Evolutionary conservation across 495 filamentous ascomycete genomes (phyloP).

Genomic region (Aspergillus carlsbadensis): DNA sequence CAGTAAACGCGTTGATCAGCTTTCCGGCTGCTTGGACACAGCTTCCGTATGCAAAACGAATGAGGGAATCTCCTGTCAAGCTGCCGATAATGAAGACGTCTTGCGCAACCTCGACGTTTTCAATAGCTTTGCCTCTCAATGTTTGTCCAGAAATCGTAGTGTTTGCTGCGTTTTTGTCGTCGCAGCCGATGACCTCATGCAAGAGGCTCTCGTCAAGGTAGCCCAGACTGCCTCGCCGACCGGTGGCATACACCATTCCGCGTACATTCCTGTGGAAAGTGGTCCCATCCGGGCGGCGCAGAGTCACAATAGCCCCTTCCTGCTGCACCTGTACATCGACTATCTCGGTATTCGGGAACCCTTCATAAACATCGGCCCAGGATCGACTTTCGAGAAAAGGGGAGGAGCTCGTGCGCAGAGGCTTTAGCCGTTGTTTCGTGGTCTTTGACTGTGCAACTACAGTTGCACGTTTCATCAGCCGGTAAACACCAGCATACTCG

Average conservation of each 20-base stretch:
- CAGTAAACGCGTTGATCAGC: conserved; percentile 37
- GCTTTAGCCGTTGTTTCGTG: conserved; percentile 24
- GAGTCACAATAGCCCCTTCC: conserved; percentile 40
- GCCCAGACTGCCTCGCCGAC: conserved; percentile 56
- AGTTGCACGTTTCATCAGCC: conserved; percentile 59
- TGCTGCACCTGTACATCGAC: conserved; percentile 35
- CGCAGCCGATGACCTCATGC: conserved; percentile 45
- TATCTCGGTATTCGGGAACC: conserved; percentile 57
- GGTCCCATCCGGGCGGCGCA: conserved; percentile 47
- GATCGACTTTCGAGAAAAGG: conserved; percentile 46
- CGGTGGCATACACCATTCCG: conserved; percentile 59
- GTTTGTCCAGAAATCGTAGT: conserved; percentile 53
- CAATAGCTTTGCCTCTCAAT: conserved; percentile 52
- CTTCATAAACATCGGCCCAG: conserved; percentile 57
- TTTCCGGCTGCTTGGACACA: conserved; percentile 59
- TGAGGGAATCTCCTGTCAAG: conserved; percentile 62
- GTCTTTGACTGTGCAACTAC: conserved; percentile 20
- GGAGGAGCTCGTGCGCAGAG: conserved; percentile 38
- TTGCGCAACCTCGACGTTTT: conserved; percentile 53
- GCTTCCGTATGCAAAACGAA: conserved; percentile 63
- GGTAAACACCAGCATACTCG: conserved; percentile 64
- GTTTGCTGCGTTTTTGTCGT: conserved; percentile 21
- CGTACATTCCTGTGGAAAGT: conserved; percentile 44
- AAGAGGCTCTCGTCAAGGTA: conserved; percentile 54
- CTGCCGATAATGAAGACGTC: conserved; percentile 63